Base-by-base conservation (phyloP, 2,329 filamentous ascomycete genomes). In the Mycosphaerella sp. region DNA sequence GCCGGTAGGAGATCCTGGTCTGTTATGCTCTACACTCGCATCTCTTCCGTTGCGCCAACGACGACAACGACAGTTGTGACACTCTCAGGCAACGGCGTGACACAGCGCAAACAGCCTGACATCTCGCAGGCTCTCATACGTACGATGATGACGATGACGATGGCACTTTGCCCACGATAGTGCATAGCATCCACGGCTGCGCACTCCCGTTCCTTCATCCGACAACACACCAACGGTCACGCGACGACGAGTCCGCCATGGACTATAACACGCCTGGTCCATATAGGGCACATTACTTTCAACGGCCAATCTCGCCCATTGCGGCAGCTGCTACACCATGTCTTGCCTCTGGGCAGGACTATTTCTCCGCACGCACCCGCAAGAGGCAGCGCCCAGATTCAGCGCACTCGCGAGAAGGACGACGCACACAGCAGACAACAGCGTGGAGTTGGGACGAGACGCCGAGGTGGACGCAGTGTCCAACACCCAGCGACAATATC, bases 241-340 rank as follows among this genome's bases (percentile, higher is more conserved):
- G 43, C 53, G 56, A 49, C 52, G 47, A 37, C 49, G 42, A 36
- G 47, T 43, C 53, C 46, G 27, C 41, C 48, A n/a, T 21, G 41
- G 53, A 55, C 41, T 54, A 52, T 30, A 32, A 36, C 41, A 45
- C 44, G 30, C 37, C 34, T 34, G 45, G 21, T 14, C 41, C 28
- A 44, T 36, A 49, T 44, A 28, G 40, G n/a, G 41, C 39, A 30
- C 54, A 62, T 45, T 58, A 75, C 59, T 74, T 74, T 54, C 70
- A 70, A 58, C 71, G 71, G 34, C 72, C 72, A 16, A 65, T 64
- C 30, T 69, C 71, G 34, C 68, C 68, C 6, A 66, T 68, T 1
- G 64, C 69, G 3, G 63, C 67, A 2, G 65, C 65, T 13, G 45
- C 59, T 17, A 59, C 61, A 17, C 59, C 61, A 21, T 52, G 55